phyloP scores from a whole-genome alignment of 768 basidiomycete genomes.

The Tephrocybe sp. region DNA sequence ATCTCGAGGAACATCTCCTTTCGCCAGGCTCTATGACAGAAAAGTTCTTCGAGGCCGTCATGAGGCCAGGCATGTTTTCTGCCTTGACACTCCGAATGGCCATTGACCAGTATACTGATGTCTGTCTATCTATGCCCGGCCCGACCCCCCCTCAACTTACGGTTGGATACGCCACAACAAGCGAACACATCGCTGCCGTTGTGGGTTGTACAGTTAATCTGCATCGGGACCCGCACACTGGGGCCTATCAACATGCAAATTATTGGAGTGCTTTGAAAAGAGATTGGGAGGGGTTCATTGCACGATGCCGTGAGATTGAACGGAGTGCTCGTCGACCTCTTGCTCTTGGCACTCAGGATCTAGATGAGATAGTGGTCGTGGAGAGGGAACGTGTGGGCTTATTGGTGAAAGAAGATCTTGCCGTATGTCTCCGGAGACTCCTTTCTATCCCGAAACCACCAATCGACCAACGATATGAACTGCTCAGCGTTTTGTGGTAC shows the following conservation, averaged over 20 bases:
- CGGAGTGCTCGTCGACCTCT: slow-evolving; percentile 83
- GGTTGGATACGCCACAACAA: slow-evolving; percentile 62
- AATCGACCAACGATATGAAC: slow-evolving; percentile 51
- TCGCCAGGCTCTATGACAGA: slow-evolving; percentile 70
- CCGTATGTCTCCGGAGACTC: slow-evolving; percentile 55
- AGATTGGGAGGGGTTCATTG: slow-evolving; percentile 96
- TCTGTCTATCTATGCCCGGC: slow-evolving; percentile 66
- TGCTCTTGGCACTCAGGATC: slow-evolving; percentile 50
- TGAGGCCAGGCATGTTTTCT: slow-evolving; percentile 89
- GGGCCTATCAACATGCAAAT: slow-evolving; percentile 72
- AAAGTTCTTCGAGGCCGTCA: slow-evolving; percentile 79
- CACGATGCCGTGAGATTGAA: slow-evolving; percentile 89
- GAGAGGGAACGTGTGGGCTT: slow-evolving; percentile 78
- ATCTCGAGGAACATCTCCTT: slow-evolving; percentile 82
- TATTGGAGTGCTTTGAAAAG: slow-evolving; percentile 85
- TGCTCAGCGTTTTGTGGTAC: slow-evolving; percentile 65
- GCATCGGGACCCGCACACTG: slow-evolving; percentile 73
- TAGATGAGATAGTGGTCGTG: slow-evolving; percentile 56
- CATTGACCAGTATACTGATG: slow-evolving; percentile 77
- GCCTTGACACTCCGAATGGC: slow-evolving; percentile 77
- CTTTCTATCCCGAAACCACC: slow-evolving; percentile 41
- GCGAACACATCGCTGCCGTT: slow-evolving; percentile 76
- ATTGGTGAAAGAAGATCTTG: slow-evolving; percentile 64
- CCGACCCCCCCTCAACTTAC: slow-evolving; percentile 56
- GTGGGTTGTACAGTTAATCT: slow-evolving; percentile 86